These are phyloP conservation scores for Pythium folliculosum DNA, from an alignment of 352 stramenopile genomes.

Conservation along the genomic window DNA sequence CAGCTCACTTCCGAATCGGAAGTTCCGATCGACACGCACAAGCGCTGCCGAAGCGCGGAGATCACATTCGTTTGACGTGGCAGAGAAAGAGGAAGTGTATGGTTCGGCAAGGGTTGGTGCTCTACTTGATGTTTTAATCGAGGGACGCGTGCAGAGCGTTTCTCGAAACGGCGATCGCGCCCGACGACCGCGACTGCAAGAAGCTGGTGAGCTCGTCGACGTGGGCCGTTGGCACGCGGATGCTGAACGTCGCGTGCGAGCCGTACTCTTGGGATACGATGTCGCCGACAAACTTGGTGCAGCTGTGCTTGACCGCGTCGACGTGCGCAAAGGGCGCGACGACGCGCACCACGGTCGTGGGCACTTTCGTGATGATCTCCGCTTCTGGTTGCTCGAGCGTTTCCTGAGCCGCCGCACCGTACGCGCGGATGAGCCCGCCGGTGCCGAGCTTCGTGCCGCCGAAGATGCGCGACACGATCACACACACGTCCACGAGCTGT, in stretches of 20 bases:
- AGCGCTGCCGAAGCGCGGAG: too few species aligned
- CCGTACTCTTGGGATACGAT: constrained; percentile 44
- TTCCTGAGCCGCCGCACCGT: constrained; percentile 59
- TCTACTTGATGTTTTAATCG: background rate
- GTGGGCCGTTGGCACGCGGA: constrained; percentile 44
- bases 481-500: constrained; percentile 66
- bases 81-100: background rate
- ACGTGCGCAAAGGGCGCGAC: constrained; percentile 38
- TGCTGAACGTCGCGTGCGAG: constrained; percentile 38
- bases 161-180: constrained; percentile 21
- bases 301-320: constrained; percentile 52
- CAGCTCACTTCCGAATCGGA: background rate
- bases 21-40: too few species aligned
- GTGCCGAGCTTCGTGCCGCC: constrained; percentile 73
- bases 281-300: constrained; percentile 41
- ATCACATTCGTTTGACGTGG: background rate
- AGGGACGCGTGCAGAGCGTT: background rate
- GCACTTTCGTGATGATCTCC: constrained; percentile 56
- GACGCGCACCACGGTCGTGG: constrained; percentile 40
- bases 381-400: constrained; percentile 41
- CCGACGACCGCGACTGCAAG: constrained; percentile 51
- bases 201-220: constrained; percentile 37
- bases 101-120: background rate
- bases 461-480: constrained; percentile 78
- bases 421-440: constrained; percentile 72